Evolutionary conservation across 2,329 filamentous ascomycete genomes (phyloP).

Genomic region (Fusarium buxicola): DNA sequence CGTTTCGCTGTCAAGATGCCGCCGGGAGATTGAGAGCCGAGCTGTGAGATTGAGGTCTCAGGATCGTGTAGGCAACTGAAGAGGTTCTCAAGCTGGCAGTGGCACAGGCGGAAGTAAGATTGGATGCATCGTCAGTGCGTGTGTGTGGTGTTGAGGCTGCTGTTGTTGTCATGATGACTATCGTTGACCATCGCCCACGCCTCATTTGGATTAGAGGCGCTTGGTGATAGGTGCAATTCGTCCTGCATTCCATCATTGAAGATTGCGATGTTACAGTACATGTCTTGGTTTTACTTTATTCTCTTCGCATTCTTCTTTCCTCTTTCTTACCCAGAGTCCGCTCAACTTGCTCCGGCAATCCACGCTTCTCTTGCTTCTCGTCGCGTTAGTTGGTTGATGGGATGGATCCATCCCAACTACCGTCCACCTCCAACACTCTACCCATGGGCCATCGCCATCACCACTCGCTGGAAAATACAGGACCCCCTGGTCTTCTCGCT

Average conservation of each 20-base stretch:
- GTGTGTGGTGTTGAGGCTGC: conserved; percentile 12
- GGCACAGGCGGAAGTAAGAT: conserved; percentile 1
- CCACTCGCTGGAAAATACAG: conserved; percentile 11
- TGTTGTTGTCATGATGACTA: conserved; percentile 34
- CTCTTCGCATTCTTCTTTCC: conserved; percentile 5
- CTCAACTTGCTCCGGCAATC: conserved; percentile 12
- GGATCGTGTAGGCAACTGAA: neutral
- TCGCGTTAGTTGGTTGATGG: neutral
- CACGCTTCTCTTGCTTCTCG: conserved; percentile 12
- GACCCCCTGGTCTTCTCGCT: conserved; percentile 26
- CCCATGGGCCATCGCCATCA: conserved; percentile 8
- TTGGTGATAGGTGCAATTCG: conserved; percentile 29
- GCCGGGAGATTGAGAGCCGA: too few relatives aligned
- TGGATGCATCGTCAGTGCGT: neutral
- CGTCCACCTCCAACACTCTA: neutral
- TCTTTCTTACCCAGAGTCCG: conserved; percentile 2
- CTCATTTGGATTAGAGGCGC: conserved; percentile 35
- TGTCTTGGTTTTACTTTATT: conserved; percentile 8
- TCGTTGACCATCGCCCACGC: conserved; percentile 20
- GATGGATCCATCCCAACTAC: conserved; percentile 12
- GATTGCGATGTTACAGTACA: conserved; percentile 31
- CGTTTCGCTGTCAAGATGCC: conserved; percentile 1
- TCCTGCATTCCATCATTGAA: conserved; percentile 19
- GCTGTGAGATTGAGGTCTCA: too few relatives aligned
- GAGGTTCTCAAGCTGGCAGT: neutral